Base-by-base conservation (phyloP, 495 filamentous ascomycete genomes). In the Patellaria atrata region DNA sequence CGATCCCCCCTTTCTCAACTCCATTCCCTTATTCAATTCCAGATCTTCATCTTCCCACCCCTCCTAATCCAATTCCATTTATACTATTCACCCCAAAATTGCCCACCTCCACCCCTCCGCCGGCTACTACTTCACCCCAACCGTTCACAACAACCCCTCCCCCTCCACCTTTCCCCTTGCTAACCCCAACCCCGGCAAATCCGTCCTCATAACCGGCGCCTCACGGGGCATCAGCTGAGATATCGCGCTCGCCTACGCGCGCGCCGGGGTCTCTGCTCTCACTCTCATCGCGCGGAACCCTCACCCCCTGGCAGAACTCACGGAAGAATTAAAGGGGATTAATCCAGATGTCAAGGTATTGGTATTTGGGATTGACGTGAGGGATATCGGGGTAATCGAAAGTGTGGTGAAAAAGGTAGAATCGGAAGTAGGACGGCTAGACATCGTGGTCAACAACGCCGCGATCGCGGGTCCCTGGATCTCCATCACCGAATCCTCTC, bases 371-470 rank as follows among this genome's bases (percentile, higher is more conserved):
- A 53, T 47, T 33, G 47, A 53, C 33, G 48, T n/a, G n/a, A n/a
- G n/a, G n/a, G n/a, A n/a, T n/a, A n/a, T n/a, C n/a, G n/a, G n/a
- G n/a, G n/a, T n/a, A n/a, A n/a, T n/a, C n/a, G n/a, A n/a, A n/a
- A 28, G 34, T 16, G 30, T 44, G 1, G 38, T 41, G 30, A 19
- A n/a, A 12, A 37, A 50, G 17, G 22, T 46, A 9, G 42, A 30
- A 11, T 42, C 49, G 42, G 38, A 50, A 15, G 22, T 46, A 9
- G 42, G 33, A 11, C 43, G 51, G 42, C 39, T 35, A 24, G 23
- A 46, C 37, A 15, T 36, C 40, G 31, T 56, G 8, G 37, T 57
- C n/a, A 57, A 53, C 44, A 57, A 57, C 30, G 53, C 53, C 2
- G 52, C 19, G 27, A 35, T 47, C 2, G n/a, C 20, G 16, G 33